These are phyloP conservation scores for Oryza nivara DNA, from an alignment of 176 grass and related monocot species.

Conservation along the genomic window DNA sequence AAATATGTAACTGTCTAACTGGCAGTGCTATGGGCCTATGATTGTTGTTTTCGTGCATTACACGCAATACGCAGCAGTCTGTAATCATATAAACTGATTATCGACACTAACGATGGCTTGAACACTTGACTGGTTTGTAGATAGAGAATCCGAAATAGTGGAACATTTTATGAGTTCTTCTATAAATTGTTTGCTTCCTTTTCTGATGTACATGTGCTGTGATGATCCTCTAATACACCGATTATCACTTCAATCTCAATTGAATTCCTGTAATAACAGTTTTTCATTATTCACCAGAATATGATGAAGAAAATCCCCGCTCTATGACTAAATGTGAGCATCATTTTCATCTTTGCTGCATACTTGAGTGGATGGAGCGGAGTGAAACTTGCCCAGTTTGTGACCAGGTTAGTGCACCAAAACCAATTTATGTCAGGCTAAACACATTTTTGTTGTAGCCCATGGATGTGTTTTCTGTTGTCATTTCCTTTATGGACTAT, in stretches of 20 bases:
- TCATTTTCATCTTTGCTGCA: slow-evolving; percentile 73
- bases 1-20: not conserved
- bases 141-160: not conserved
- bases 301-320: slow-evolving; percentile 68
- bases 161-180: not conserved
- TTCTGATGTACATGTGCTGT: not conserved
- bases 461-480: not conserved
- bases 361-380: slow-evolving; percentile 86
- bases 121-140: not conserved
- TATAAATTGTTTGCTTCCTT: not conserved
- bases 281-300: slow-evolving; percentile 54
- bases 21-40: not conserved
- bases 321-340: slow-evolving; percentile 67
- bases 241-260: not conserved
- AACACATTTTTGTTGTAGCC: not conserved
- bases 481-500: not conserved
- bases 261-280: slow-evolving; percentile 19
- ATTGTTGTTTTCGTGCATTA: not conserved
- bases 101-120: not conserved
- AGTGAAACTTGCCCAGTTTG: slow-evolving; percentile 75
- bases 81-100: not conserved
- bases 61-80: not conserved
- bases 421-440: not conserved
- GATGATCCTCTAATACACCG: not conserved
- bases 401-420: slow-evolving; percentile 56